Evolutionary conservation across 163 green algal species (phyloP).

Genomic region (Botryococcus braunii): DNA sequence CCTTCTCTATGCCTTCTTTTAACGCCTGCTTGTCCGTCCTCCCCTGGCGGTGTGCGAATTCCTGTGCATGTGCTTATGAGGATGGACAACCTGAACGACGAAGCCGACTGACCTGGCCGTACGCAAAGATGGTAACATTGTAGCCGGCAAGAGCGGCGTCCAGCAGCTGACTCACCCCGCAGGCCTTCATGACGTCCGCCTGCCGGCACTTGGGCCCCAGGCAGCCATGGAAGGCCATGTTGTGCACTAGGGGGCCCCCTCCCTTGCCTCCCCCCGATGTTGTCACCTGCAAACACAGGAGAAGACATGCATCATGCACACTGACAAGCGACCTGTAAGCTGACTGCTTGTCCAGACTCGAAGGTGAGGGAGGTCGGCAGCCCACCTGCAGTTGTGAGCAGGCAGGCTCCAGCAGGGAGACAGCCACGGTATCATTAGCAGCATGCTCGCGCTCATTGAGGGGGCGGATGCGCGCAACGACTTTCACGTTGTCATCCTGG

Average conservation of each 20-base stretch:
- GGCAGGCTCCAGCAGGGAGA: constrained; percentile 26
- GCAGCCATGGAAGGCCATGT: constrained; percentile 78
- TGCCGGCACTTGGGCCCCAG: constrained; percentile 53
- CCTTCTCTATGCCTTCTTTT: too few species aligned
- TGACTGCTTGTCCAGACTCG: background rate
- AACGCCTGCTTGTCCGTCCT: too few species aligned
- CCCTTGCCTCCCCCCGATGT: constrained; percentile 42
- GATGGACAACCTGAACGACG: too few species aligned
- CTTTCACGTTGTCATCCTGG: too few species aligned
- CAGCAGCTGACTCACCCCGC: constrained; percentile 75
- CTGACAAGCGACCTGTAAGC: constrained; percentile 25
- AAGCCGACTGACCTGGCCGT: constrained; percentile 91
- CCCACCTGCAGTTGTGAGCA: background rate
- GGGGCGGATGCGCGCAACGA: constrained; percentile 70
- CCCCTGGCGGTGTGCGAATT: too few species aligned
- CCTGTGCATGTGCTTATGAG: too few species aligned
- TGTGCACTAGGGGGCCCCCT: constrained; percentile 30
- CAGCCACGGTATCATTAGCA: constrained; percentile 31
- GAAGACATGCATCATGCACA: background rate
- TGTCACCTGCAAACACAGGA: constrained; percentile 35
- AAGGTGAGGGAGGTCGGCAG: background rate
- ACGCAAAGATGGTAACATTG: constrained; percentile 81
- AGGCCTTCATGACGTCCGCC: constrained; percentile 67
- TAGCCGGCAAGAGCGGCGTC: constrained; percentile 75
- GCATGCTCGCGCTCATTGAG: constrained; percentile 48